Evolutionary conservation across 257 asterid species (phyloP).

Genomic region (Penstemon davidsonii): DNA sequence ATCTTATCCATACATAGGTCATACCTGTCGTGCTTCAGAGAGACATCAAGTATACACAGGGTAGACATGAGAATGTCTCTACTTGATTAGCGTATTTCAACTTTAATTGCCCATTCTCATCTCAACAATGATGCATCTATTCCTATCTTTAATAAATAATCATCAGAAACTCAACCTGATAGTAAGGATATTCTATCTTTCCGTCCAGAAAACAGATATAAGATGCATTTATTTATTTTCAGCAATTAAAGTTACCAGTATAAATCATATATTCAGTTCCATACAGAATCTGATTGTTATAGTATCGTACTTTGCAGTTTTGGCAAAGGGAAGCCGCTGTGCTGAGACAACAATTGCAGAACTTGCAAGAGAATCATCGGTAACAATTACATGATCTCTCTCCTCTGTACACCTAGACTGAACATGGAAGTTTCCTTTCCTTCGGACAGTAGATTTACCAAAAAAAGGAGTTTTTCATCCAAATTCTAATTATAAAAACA

Average conservation of each 20-base stretch:
- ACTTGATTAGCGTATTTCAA: background rate
- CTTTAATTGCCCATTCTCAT: background rate
- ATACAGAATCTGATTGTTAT: constrained; percentile 4
- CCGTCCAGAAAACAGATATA: background rate
- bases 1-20: background rate
- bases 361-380: constrained; percentile 69
- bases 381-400: constrained; percentile 21
- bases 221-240: background rate
- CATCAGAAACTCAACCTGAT: background rate
- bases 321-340: constrained; percentile 71
- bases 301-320: constrained; percentile 43
- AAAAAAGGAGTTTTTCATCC: too few relatives aligned
- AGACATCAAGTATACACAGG: background rate
- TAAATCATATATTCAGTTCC: constrained; percentile 8
- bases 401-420: background rate
- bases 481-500: too few relatives aligned
- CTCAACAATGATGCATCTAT: background rate
- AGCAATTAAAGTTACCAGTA: background rate
- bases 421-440: too few relatives aligned
- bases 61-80: background rate
- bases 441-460: too few relatives aligned
- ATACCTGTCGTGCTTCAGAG: background rate
- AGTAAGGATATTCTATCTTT: background rate
- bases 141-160: background rate
- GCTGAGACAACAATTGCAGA: constrained; percentile 62